These are phyloP conservation scores for Hypocreales sp. DNA, from an alignment of 2,329 filamentous ascomycete genomes.

Conservation along the genomic window DNA sequence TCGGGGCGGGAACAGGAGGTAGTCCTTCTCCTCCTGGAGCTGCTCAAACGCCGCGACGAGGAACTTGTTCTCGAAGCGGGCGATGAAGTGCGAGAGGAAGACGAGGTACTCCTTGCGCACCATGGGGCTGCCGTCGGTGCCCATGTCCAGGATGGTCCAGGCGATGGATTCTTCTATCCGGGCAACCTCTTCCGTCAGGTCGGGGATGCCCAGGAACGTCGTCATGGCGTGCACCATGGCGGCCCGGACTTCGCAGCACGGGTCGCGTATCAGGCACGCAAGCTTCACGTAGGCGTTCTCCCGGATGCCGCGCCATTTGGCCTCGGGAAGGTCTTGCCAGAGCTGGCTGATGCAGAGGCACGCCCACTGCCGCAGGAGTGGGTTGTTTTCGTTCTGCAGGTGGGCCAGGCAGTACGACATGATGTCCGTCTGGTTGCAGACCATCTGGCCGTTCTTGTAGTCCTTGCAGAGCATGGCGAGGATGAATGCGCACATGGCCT, in stretches of 20 bases:
- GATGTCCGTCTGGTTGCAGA: slow-evolving; percentile 80
- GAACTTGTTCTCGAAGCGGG: slow-evolving; percentile 84
- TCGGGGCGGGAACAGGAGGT: slow-evolving; percentile 38
- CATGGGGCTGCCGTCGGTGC: slow-evolving; percentile 84
- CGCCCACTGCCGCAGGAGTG: slow-evolving; percentile 84
- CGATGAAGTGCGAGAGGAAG: slow-evolving; percentile 83
- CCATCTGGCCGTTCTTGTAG: slow-evolving; percentile 80
- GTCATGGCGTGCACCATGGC: slow-evolving; percentile 90
- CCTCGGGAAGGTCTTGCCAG: slow-evolving; percentile 80
- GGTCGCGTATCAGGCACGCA: slow-evolving; percentile 66
- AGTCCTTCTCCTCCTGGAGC: slow-evolving; percentile 66
- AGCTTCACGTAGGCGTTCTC: slow-evolving; percentile 73
- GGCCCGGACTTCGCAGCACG: slow-evolving; percentile 81
- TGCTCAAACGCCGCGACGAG: slow-evolving; percentile 86
- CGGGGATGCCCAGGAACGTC: slow-evolving; percentile 84
- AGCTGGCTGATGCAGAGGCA: slow-evolving; percentile 91
- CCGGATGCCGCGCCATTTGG: slow-evolving; percentile 90
- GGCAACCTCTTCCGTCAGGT: slow-evolving; percentile 79
- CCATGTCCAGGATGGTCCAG: slow-evolving; percentile 78
- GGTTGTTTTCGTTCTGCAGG: slow-evolving; percentile 72
- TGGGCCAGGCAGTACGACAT: slow-evolving; percentile 79
- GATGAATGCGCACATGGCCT: slow-evolving; percentile 98
- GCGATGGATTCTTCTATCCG: slow-evolving; percentile 85
- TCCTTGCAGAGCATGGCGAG: slow-evolving; percentile 93
- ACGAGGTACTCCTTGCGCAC: slow-evolving; percentile 87